Evolutionary conservation across 164 flowering plant species (phyloP), one percentile per base, ranked within the genome.

Genomic region (Tetracentron sinense): DNA sequence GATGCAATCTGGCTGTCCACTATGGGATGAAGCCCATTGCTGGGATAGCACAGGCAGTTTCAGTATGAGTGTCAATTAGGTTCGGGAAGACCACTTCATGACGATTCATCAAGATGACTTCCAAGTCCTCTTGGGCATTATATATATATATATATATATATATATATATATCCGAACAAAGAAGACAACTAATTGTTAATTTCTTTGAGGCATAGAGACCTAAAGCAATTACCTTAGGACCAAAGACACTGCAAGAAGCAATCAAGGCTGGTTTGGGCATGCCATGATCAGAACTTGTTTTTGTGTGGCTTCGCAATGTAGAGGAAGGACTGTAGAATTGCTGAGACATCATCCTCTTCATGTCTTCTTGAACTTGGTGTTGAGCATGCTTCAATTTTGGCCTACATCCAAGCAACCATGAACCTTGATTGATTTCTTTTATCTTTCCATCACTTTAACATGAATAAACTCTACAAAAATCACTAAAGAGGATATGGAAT

Each of bases 191-290:
- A 19, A 16, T 23, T 15, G 42, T 23, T 30, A 42, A 49, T 52
- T 23, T 27, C 25, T 12, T 21, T n/a, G n/a, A 59, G 48, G n/a
- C n/a, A n/a, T n/a, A n/a, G n/a, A n/a, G n/a, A 69, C 22, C 4
- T 35, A 12, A 42, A 49, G 12, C 57, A 54, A 27, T 61, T 81
- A 89, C 99, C 99, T 91, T 81, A 14, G 86, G 90, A 52, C 97
- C 99, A 75, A 94, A 91, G 23, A 69, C 56, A 71, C 96, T 94
- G 67, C 94, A 86, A 29, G 96, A 91, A 67, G 85, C 90, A 64
- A 94, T 63, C 27, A 94, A 73, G 51, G 61, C 14, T 28, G 92
- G 99, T 69, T 81, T 91, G 28, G 67, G 25, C 23, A 44, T 56
- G 51, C 25, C 27, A 48, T 54, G 38, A 44, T 58, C 51, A 1